A percentile compares a stretch with the other conserved stretches of the same genome.
phyloP scores from a whole-genome alignment of 2,329 filamentous ascomycete genomes.

The Cladosporium sp. region DNA sequence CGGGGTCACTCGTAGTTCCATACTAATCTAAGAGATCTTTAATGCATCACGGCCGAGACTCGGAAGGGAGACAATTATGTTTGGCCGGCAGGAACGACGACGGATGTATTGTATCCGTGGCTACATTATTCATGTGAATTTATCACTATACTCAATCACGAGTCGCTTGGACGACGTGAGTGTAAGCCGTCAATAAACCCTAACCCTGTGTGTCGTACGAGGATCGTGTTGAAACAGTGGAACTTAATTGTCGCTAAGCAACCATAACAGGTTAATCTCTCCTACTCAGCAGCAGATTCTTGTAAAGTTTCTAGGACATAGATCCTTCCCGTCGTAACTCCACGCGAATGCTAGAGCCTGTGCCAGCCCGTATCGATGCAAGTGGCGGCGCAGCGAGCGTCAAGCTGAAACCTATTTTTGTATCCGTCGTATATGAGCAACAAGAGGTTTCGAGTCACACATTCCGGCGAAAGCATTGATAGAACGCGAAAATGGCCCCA shows the following conservation, averaged over 20 bases:
- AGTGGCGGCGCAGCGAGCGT: neutral
- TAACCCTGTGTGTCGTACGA: neutral
- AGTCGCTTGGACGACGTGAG: neutral
- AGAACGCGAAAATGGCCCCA: neutral
- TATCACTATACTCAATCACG: neutral
- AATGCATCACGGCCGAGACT: neutral
- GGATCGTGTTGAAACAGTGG: no score
- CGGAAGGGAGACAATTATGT: neutral
- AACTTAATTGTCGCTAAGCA: neutral
- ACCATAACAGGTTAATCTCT: neutral
- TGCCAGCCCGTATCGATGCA: neutral
- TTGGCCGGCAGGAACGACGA: neutral
- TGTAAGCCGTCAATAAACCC: neutral
- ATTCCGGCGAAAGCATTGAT: neutral
- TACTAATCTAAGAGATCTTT: neutral
- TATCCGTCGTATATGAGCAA: neutral
- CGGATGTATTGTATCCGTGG: neutral
- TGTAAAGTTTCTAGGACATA: neutral
- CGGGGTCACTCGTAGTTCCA: neutral
- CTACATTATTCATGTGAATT: neutral
- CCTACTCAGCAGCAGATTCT: neutral
- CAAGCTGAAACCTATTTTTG: conserved; percentile 5
- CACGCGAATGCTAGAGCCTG: neutral
- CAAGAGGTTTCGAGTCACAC: neutral
- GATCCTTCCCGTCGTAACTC: neutral